These are phyloP conservation scores for Aureobasidium uvarum DNA, from an alignment of 2,329 filamentous ascomycete species.

Conservation along the genomic window DNA sequence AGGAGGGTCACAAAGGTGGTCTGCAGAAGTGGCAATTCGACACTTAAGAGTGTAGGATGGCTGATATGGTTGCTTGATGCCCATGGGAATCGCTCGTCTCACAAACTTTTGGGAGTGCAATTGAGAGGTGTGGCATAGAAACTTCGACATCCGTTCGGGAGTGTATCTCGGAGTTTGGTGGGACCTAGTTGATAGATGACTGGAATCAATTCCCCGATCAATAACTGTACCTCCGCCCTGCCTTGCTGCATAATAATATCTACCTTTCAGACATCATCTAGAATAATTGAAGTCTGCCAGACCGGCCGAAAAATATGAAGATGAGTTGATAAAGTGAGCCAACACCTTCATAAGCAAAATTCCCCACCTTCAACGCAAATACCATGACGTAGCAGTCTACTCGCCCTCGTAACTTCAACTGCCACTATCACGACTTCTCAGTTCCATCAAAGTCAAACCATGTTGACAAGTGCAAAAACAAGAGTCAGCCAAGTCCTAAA, in stretches of 20 bases:
- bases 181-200: background rate
- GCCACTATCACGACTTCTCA: background rate
- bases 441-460: constrained; percentile 11
- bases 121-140: background rate
- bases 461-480: constrained; percentile 5
- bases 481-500: background rate
- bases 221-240: background rate
- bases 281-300: background rate
- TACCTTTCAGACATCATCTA: background rate
- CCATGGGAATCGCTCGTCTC: background rate
- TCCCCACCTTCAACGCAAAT: background rate
- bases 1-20: constrained; percentile 38
- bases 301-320: background rate
- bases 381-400: constrained; percentile 2
- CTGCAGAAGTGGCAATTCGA: constrained; percentile 45
- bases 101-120: background rate
- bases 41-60: constrained; percentile 29
- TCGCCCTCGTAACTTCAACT: background rate
- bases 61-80: background rate
- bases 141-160: background rate
- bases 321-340: background rate
- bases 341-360: background rate
- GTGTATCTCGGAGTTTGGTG: background rate
- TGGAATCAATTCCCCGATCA: background rate
- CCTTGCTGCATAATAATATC: background rate